A percentile compares a stretch with the other conserved stretches of the same genome.
Conservation (phyloP, 1,139 yeast genomes). For the Saccharomyces hybrid region DNA sequence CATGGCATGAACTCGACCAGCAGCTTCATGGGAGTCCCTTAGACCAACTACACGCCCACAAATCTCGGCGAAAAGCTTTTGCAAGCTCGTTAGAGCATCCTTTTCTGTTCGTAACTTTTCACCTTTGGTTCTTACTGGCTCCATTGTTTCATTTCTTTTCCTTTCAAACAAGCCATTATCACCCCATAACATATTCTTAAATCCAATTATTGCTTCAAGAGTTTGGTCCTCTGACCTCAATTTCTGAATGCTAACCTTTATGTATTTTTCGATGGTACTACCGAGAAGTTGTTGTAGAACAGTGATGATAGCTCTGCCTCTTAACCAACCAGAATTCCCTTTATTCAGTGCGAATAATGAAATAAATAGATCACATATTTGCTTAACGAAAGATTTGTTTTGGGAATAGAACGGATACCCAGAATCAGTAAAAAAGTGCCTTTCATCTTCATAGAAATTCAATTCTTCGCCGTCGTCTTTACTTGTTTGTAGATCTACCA, state of each 20-base stretch:
- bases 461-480: conserved; percentile 21
- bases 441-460: conserved; percentile 20
- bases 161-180: conserved; percentile 29
- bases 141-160: conserved; percentile 28
- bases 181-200: conserved; percentile 51
- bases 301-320: conserved; percentile 77
- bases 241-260: conserved; percentile 41
- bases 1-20: conserved; percentile 52
- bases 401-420: conserved; percentile 8
- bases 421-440: conserved; percentile 11
- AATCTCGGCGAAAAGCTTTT: conserved; percentile 51
- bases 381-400: conserved; percentile 55
- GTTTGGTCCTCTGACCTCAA: conserved; percentile 44
- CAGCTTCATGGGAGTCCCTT: conserved; percentile 56
- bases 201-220: conserved; percentile 36
- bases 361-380: conserved; percentile 70
- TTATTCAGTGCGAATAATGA: conserved; percentile 61
- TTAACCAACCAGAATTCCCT: conserved; percentile 58
- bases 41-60: conserved; percentile 72
- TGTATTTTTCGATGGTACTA: conserved; percentile 74
- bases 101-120: conserved; percentile 49
- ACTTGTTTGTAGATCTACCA: conserved; percentile 4
- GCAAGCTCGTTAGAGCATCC: conserved; percentile 53
- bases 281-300: conserved; percentile 82
- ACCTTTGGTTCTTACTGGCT: conserved; percentile 35